Percentiles rank a stretch among this genome's conserved stretches.
phyloP scores from a whole-genome alignment of 345 rosid species.

The Melaleuca quinquenervia region DNA sequence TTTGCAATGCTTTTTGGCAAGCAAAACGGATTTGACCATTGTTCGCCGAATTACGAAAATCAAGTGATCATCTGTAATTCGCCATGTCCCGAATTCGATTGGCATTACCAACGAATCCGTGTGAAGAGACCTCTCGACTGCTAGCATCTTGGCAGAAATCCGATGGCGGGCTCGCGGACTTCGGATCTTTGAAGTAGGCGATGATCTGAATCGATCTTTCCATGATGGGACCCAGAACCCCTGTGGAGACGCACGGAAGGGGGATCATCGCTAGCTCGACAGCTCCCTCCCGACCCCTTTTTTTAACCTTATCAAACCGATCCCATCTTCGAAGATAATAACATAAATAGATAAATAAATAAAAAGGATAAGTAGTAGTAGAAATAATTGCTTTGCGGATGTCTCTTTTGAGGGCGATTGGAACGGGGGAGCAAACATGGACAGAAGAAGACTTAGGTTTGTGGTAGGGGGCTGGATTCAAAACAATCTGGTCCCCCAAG shows the following conservation, averaged over 20 bases:
- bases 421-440: background rate
- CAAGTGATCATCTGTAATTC: background rate
- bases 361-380: background rate
- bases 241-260: background rate
- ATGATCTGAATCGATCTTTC: background rate
- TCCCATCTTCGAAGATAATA: background rate
- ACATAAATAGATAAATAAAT: background rate
- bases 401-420: background rate
- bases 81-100: background rate
- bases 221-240: background rate
- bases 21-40: background rate
- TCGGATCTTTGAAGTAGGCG: background rate
- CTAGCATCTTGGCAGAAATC: accelerated
- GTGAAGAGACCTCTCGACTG: accelerated
- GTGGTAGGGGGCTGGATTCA: background rate
- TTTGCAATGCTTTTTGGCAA: background rate
- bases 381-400: background rate
- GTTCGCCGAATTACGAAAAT: background rate
- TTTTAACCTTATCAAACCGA: background rate
- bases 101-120: too few relatives aligned
- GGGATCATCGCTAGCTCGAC: background rate
- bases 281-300: background rate
- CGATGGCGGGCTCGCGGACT: accelerated
- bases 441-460: background rate
- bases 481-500: background rate